Conservation (phyloP, 2,329 filamentous ascomycete genomes). For the Fusarium sp. region DNA sequence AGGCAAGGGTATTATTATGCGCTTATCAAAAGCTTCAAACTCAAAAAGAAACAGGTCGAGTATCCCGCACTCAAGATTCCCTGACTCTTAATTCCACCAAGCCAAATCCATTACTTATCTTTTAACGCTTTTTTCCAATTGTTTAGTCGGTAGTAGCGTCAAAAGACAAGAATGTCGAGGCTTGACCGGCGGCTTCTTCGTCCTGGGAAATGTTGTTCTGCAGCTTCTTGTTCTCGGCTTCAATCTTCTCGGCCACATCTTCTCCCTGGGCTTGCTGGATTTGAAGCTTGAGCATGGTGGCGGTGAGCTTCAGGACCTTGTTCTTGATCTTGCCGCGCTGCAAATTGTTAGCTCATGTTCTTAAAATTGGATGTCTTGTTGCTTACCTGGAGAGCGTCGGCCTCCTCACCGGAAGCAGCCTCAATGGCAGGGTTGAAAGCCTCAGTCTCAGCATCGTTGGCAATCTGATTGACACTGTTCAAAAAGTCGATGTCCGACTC, state of each 20-base stretch:
- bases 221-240: slow-evolving; percentile 63
- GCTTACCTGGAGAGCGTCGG: slow-evolving; percentile 60
- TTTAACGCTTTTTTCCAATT: neutral
- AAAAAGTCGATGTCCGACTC: slow-evolving; percentile 62
- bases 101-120: neutral
- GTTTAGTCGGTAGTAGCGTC: slow-evolving; percentile 30
- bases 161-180: slow-evolving; percentile 51
- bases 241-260: slow-evolving; percentile 59
- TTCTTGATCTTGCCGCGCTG: slow-evolving; percentile 70
- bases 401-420: slow-evolving; percentile 58
- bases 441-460: slow-evolving; percentile 64
- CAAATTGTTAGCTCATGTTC: neutral
- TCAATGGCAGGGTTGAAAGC: slow-evolving; percentile 68
- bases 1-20: neutral
- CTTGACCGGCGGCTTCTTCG: slow-evolving; percentile 58
- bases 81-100: neutral
- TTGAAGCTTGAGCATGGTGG: slow-evolving; percentile 63
- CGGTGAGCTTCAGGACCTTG: slow-evolving; percentile 69
- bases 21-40: slow-evolving; percentile 3
- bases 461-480: slow-evolving; percentile 63
- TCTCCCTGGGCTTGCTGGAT: slow-evolving; percentile 64
- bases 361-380: neutral
- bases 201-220: slow-evolving; percentile 66
- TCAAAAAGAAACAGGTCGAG: neutral
- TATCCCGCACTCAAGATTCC: neutral